Base-by-base conservation (phyloP, 2,329 filamentous ascomycete species). In the Nemania serpens region DNA sequence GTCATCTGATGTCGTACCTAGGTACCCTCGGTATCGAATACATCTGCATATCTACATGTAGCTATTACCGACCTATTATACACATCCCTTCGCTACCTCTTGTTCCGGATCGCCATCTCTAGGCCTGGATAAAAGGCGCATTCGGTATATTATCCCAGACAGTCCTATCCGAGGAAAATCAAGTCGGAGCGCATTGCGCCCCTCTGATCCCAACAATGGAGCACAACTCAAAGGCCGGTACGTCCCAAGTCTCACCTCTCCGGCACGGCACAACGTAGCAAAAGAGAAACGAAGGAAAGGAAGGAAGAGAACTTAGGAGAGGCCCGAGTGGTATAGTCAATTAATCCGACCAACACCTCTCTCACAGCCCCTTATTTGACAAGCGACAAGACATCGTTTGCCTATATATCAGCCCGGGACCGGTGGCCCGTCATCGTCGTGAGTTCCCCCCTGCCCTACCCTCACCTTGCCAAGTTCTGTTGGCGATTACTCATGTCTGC, bases 341-440 rank as follows among this genome's bases (percentile, higher is more conserved):
- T 34, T 15, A 34, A 34, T 10, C 2, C 46, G 12, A 48, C 43
- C 25, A 46, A 46, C 7, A 22, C 12, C 43, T 29, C 25, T 17
- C 34, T 43, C 25, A 12, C 34, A 96, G 91, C 89, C 48, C 87
- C 86, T 63, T 96, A 89, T 75, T 83, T 82, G 69, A 98, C 93
- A 39, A 87, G 84, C 70, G 93, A 98, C 79, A 86, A 85, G 71
- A 90, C 83, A 43, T 97, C 93, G 49, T 98, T 98, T 74, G 95
- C 91, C 54, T 92, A 88, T 76, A 82, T 88, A 62, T 97, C 95
- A 9, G 94, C 91, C 36, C 84, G 89, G 71, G 89, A 93, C 68
- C 84, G 95, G 75, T 99, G 94, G 95, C 95, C 95, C 15, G 83
- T 97, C 58, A 99, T 99, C 73, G 79, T 99, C 69, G 92, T 96